These are phyloP conservation scores for Orbilia blumenaviensis DNA, from an alignment of 2,329 filamentous ascomycete genomes.

Conservation along the genomic window DNA sequence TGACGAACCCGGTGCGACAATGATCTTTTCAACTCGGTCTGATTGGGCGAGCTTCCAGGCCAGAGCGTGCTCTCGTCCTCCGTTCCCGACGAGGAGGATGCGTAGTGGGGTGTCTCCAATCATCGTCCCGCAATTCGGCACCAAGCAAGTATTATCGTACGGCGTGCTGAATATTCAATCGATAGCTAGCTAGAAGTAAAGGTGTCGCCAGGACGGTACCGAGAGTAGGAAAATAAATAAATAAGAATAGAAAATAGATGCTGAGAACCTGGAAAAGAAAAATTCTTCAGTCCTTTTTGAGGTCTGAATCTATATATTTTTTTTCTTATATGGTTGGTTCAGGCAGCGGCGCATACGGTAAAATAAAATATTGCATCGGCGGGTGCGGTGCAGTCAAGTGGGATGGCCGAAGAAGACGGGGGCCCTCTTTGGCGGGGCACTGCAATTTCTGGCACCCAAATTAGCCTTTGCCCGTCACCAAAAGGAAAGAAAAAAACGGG, in stretches of 20 bases:
- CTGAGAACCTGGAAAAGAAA: background rate
- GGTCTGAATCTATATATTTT: background rate
- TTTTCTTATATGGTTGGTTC: too few relatives aligned
- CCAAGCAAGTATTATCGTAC: background rate
- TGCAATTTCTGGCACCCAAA: background rate
- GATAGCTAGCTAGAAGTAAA: background rate
- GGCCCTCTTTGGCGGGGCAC: conserved; percentile 34
- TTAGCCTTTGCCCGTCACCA: conserved; percentile 6
- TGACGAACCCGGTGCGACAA: conserved; percentile 65
- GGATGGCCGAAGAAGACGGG: background rate
- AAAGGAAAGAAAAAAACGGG: conserved; percentile 8
- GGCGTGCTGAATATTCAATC: background rate
- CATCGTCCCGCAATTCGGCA: conserved; percentile 7
- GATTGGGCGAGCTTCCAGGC: conserved; percentile 94
- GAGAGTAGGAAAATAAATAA: background rate
- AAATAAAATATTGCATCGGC: background rate
- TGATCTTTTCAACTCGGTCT: conserved; percentile 77
- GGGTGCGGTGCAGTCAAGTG: conserved; percentile 3
- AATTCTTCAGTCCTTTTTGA: background rate
- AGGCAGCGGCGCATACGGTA: conserved; percentile 5
- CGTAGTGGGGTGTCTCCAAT: conserved; percentile 64
- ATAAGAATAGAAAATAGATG: background rate
- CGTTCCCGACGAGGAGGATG: conserved; percentile 89
- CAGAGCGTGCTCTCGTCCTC: conserved; percentile 91
- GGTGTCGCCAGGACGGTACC: background rate